Conservation (phyloP, 208 protist genomes). For the Lotmaria passim region DNA sequence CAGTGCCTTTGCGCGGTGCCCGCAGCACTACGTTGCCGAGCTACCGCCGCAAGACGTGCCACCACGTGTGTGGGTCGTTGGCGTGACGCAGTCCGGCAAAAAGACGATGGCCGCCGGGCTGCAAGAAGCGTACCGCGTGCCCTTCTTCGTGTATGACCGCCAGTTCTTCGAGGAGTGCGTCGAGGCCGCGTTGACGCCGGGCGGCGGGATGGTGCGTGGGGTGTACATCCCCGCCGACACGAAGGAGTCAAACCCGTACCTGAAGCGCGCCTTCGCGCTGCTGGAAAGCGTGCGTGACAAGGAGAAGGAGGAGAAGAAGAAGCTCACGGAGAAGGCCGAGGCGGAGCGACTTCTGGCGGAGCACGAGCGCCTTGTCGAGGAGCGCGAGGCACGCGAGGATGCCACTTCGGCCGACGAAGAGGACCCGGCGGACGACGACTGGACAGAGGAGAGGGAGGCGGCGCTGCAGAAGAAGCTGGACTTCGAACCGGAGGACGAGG, state of each 20-base stretch:
- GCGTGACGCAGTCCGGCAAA: constrained; percentile 66
- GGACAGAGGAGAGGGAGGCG: constrained; percentile 77
- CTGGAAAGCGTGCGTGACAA: constrained; percentile 66
- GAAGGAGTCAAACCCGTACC: constrained; percentile 50
- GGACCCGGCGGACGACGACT: constrained; percentile 57
- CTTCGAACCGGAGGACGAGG: constrained; percentile 88
- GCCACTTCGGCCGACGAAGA: constrained; percentile 44
- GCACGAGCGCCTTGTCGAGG: constrained; percentile 48
- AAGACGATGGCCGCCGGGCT: constrained; percentile 70
- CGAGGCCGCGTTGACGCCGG: constrained; percentile 58
- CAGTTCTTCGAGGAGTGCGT: constrained; percentile 80
- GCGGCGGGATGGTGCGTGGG: constrained; percentile 56
- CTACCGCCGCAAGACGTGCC: constrained; percentile 51
- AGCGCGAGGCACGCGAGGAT: constrained; percentile 36
- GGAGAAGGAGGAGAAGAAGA: constrained; percentile 57
- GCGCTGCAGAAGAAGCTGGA: constrained; percentile 68
- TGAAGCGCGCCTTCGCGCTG: constrained; percentile 51
- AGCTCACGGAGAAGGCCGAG: constrained; percentile 47
- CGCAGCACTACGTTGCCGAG: constrained; percentile 61
- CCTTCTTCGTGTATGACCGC: constrained; percentile 71
- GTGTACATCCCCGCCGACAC: constrained; percentile 61
- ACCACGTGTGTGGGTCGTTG: constrained; percentile 86
- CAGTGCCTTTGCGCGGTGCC: constrained; percentile 67
- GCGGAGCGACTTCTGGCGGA: constrained; percentile 63
- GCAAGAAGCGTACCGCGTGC: constrained; percentile 61